phyloP scores from a whole-genome alignment of 176 grass and related monocot genomes.

The Miscanthus lutarioriparius region DNA sequence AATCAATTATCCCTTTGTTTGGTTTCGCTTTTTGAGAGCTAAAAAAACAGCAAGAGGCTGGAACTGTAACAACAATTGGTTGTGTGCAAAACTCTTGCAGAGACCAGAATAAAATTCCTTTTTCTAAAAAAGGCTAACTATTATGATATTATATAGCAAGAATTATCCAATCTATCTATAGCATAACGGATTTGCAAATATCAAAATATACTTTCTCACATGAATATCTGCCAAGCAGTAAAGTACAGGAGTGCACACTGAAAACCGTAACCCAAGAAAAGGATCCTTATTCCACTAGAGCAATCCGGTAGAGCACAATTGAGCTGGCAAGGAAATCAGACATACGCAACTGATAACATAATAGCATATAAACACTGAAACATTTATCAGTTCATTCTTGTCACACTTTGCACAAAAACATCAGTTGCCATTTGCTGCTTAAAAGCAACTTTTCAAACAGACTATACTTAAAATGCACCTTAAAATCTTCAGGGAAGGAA shows the following conservation, averaged over 20 bases:
- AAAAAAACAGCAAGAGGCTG: too few relatives aligned
- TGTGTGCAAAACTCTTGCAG: too few relatives aligned
- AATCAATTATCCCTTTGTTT: too few relatives aligned
- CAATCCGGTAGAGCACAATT: background rate
- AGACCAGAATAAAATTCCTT: too few relatives aligned
- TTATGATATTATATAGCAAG: background rate
- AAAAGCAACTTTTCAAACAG: background rate
- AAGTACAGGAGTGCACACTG: background rate
- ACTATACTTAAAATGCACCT: background rate
- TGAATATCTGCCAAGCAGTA: background rate
- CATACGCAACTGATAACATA: background rate
- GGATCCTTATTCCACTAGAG: background rate
- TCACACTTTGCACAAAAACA: background rate
- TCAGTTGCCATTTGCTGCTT: background rate
- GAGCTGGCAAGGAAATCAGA: background rate
- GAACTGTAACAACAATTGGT: too few relatives aligned
- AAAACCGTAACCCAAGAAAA: background rate
- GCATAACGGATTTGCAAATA: background rate
- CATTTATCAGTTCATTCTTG: background rate
- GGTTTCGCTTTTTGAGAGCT: too few relatives aligned
- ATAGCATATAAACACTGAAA: conserved; percentile 1
- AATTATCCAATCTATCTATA: background rate
- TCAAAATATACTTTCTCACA: background rate
- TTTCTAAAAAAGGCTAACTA: background rate
- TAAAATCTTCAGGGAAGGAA: background rate